Evolutionary conservation across 306 rosid species (phyloP).

Genomic region (Gastrolobium bilobum): DNA sequence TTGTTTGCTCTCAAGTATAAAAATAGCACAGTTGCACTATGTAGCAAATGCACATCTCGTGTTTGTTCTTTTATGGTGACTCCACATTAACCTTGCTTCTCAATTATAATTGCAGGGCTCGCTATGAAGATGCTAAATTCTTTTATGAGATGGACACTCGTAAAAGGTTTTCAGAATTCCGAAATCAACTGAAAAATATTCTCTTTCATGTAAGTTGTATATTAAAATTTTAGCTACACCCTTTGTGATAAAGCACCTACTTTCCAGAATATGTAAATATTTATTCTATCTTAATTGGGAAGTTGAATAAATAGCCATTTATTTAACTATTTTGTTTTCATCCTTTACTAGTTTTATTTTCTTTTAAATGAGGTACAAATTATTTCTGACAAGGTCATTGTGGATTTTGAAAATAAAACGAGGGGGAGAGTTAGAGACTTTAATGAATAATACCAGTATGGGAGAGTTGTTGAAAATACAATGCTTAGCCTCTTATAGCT

Average conservation of each 20-base stretch:
- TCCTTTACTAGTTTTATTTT: slow-evolving; percentile 26
- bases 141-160: slow-evolving; percentile 84
- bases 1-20: slow-evolving; percentile 27
- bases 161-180: slow-evolving; percentile 79
- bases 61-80: slow-evolving; percentile 23
- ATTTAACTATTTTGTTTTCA: background rate
- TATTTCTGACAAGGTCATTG: slow-evolving; percentile 7
- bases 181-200: slow-evolving; percentile 78
- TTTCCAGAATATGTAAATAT: slow-evolving; percentile 9
- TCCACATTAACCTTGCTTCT: slow-evolving; percentile 34
- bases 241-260: background rate
- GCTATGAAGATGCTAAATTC: slow-evolving; percentile 97
- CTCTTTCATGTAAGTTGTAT: slow-evolving; percentile 82
- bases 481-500: slow-evolving; percentile 40
- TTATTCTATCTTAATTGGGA: slow-evolving; percentile 18
- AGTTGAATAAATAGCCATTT: slow-evolving; percentile 29
- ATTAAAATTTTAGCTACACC: slow-evolving; percentile 30
- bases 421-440: background rate
- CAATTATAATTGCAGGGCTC: slow-evolving; percentile 74
- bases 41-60: slow-evolving; percentile 25
- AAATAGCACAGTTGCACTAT: background rate
- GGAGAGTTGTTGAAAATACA: slow-evolving; percentile 29
- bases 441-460: slow-evolving; percentile 21
- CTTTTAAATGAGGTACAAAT: slow-evolving; percentile 8
- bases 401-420: slow-evolving; percentile 6